Percentiles rank a stretch among this genome's conserved stretches.
phyloP scores from a whole-genome alignment of 768 basidiomycete genomes.

The Glaciozyma martinii region DNA sequence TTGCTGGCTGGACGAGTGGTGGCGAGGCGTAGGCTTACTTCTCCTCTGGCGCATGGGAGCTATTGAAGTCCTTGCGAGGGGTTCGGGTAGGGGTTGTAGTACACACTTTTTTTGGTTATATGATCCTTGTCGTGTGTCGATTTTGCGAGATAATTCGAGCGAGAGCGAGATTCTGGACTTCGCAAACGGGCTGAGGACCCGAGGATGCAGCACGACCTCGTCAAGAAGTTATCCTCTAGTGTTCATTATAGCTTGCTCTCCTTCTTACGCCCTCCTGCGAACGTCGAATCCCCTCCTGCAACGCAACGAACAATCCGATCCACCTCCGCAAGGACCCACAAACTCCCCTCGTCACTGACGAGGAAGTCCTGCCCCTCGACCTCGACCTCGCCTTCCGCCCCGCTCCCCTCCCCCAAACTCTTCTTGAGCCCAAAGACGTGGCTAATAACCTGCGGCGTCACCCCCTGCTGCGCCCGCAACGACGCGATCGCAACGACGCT shows the following conservation, averaged over 20 bases:
- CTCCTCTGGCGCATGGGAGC: no score
- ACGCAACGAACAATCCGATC: slow-evolving; percentile 27
- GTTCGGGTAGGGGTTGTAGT: no score
- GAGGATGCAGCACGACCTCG: no score
- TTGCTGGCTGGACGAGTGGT: no score
- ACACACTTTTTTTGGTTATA: no score
- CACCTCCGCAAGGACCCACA: slow-evolving; percentile 39
- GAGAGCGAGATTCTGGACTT: no score
- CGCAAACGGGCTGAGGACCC: no score
- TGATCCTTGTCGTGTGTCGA: no score
- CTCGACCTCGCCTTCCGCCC: slow-evolving; percentile 12
- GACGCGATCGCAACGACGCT: slow-evolving; percentile 42
- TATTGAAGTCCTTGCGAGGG: no score
- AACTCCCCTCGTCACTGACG: slow-evolving; percentile 39
- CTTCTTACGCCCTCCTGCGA: neutral
- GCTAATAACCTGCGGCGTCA: slow-evolving; percentile 40
- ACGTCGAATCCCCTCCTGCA: neutral
- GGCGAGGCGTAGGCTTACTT: no score
- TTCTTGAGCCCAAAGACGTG: slow-evolving; percentile 43
- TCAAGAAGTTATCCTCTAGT: no score
- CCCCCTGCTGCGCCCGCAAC: slow-evolving; percentile 40
- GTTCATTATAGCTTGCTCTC: neutral
- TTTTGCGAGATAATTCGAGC: no score
- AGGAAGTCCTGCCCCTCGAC: slow-evolving; percentile 35
- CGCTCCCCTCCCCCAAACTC: slow-evolving; percentile 32